Base-by-base conservation (phyloP, 768 basidiomycete genomes). In the Coprinellus micaceus region DNA sequence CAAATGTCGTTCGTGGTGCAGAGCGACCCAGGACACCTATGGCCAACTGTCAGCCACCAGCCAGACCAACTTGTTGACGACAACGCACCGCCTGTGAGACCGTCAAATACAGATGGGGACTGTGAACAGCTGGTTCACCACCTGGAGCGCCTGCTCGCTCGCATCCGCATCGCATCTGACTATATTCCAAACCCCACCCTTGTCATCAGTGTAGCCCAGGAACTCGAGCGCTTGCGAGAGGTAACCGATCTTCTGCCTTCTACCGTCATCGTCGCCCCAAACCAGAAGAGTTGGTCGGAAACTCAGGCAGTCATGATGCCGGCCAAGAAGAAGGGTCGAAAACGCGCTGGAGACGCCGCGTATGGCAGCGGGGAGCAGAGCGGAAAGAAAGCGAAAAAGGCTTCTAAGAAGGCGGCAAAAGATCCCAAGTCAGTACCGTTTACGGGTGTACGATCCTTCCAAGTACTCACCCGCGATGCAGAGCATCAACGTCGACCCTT, bases 381-480 rank as follows among this genome's bases (percentile, higher is more conserved):
- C 12, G 48, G 48, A 26, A 50, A 26, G 26, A 50, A 50, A 50
- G 48, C 48, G 12, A 50, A 28, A 30, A n/a, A n/a, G n/a, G n/a
- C n/a, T n/a, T n/a, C n/a, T n/a, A n/a, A n/a, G n/a, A n/a, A n/a
- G n/a, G n/a, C n/a, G n/a, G n/a, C n/a, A n/a, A n/a, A n/a, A n/a
- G n/a, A n/a, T n/a, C n/a, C n/a, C n/a, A n/a, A n/a, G n/a, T n/a
- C n/a, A n/a, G n/a, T n/a, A n/a, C n/a, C n/a, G n/a, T n/a, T n/a
- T n/a, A n/a, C n/a, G n/a, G n/a, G n/a, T n/a, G n/a, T n/a, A n/a
- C n/a, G n/a, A n/a, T n/a, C n/a, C n/a, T n/a, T n/a, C n/a, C n/a
- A n/a, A n/a, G n/a, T n/a, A n/a, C n/a, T n/a, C n/a, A n/a, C n/a
- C n/a, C n/a, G n/a, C n/a, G n/a, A n/a, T n/a, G n/a, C n/a, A n/a